Evolutionary conservation across 179 eudicot species (phyloP), one percentile per base, ranked within the genome.

Genomic region (Silene vulgaris): DNA sequence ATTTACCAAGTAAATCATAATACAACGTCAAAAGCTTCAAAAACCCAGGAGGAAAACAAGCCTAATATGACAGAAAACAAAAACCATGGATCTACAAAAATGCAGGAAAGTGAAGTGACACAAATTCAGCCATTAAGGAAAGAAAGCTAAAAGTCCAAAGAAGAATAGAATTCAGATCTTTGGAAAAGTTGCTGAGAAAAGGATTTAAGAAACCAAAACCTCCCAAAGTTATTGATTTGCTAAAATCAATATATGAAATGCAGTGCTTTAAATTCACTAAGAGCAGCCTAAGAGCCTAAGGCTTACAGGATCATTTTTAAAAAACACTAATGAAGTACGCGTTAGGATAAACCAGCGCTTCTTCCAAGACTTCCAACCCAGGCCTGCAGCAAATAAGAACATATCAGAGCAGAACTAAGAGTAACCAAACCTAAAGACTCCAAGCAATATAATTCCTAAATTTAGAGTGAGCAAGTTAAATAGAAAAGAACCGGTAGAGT

Each of bases 341-440:
- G 98, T 96, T 70, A 96, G 88, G 82, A 96, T 96, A 80, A 96
- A 93, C 99, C 99, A 96, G 66, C 99, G 96, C 83, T 96, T 96
- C 80, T 96, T 96, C 99, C 99, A 96, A 64, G 96, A 93, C 82
- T 90, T 96, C 99, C 99, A 96, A 35, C 99, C 99, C 83, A 96
- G 77, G 30, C 99, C 99, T 96, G 96, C 86, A 86, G 73, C 50
- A 81, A 77, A 75, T 73, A 29, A 19, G 72, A 65, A 71, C 45
- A 64, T 11, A 40, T 19, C 60, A 64, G 9, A 65, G 35, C 14
- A 80, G n/a, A 28, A 71, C 6, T 30, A 70, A 35, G 29, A 5
- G 8, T 12, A 19, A 43, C 32, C 57, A 69, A 13, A 69, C 16
- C 29, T 4, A 45, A 40, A 9, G 72, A 30, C 32, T 1, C 20